phyloP scores from a whole-genome alignment of 805 yeast genomes.

The Lachancea cidri region DNA sequence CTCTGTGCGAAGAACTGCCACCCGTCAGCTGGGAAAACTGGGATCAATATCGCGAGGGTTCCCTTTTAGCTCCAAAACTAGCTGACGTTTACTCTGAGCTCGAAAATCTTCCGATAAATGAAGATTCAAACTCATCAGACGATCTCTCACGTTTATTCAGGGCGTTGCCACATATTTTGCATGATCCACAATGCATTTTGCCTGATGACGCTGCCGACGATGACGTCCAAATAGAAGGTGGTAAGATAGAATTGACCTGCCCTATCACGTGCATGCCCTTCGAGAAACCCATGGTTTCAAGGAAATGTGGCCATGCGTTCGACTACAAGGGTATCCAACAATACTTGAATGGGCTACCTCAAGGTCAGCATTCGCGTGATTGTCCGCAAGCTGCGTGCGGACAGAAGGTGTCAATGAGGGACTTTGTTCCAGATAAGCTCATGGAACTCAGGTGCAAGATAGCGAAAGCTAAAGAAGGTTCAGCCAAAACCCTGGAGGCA shows the following conservation, averaged over 20 bases:
- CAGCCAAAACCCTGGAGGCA: neutral
- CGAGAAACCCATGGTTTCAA: conserved; percentile 50
- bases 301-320: conserved; percentile 56
- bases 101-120: neutral
- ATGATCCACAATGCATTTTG: conserved; percentile 57
- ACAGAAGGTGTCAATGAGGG: conserved; percentile 31
- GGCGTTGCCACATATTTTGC: conserved; percentile 44
- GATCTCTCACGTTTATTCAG: conserved; percentile 26
- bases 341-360: conserved; percentile 24
- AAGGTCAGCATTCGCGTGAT: conserved; percentile 14
- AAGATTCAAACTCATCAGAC: neutral
- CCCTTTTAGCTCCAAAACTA: conserved; percentile 16
- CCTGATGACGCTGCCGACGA: conserved; percentile 42
- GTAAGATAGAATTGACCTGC: conserved; percentile 60
- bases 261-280: conserved; percentile 56
- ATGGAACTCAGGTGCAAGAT: conserved; percentile 53
- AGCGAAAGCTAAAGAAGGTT: conserved; percentile 6
- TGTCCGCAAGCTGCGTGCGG: conserved; percentile 65
- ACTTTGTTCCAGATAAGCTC: conserved; percentile 43
- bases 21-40: conserved; percentile 18
- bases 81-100: conserved; percentile 6
- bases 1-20: conserved; percentile 12
- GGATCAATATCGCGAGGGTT: conserved; percentile 15
- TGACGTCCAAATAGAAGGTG: conserved; percentile 65
- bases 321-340: conserved; percentile 44